Evolutionary conservation across 2,329 filamentous ascomycete species (phyloP).

Genomic region (Arthrobotrys pseudoclavata): DNA sequence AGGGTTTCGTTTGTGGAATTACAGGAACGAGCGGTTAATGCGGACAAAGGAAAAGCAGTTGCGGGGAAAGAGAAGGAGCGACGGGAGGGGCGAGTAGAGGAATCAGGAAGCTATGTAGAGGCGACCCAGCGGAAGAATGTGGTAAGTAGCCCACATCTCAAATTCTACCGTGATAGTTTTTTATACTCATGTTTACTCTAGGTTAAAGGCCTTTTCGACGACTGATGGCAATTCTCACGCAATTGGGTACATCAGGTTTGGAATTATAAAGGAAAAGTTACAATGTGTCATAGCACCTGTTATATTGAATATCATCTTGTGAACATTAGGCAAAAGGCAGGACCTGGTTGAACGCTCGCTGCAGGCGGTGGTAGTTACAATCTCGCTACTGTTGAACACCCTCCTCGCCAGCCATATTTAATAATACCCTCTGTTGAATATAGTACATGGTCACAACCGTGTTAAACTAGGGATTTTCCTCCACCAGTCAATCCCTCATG

Average conservation of each 20-base stretch:
- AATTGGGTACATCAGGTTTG: not conserved
- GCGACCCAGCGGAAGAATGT: slow-evolving; percentile 50
- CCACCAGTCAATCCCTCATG: too few relatives aligned
- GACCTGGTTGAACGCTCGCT: slow-evolving; percentile 38
- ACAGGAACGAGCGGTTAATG: slow-evolving; percentile 53
- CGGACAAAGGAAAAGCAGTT: slow-evolving; percentile 15
- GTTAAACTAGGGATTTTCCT: slow-evolving; percentile 22
- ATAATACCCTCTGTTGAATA: slow-evolving; percentile 46
- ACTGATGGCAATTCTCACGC: not conserved
- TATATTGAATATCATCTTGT: slow-evolving; percentile 5
- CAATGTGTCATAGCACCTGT: not conserved
- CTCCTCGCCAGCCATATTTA: not conserved
- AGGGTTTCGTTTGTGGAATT: slow-evolving; percentile 51
- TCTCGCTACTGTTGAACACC: slow-evolving; percentile 40
- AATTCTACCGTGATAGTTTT: not conserved
- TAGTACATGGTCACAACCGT: slow-evolving; percentile 33
- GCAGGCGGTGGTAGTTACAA: slow-evolving; percentile 17
- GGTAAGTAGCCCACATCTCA: slow-evolving; percentile 29
- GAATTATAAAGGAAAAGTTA: not conserved
- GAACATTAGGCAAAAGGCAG: not conserved
- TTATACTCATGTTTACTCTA: slow-evolving; percentile 20
- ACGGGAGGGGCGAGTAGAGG: slow-evolving; percentile 18
- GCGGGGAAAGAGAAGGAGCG: not conserved
- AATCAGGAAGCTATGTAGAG: slow-evolving; percentile 48
- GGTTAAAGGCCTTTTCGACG: slow-evolving; percentile 58